Evolutionary conservation across 176 grass and related monocot species (phyloP), one percentile per base, ranked within the genome.

Genomic region (Areca catechu): DNA sequence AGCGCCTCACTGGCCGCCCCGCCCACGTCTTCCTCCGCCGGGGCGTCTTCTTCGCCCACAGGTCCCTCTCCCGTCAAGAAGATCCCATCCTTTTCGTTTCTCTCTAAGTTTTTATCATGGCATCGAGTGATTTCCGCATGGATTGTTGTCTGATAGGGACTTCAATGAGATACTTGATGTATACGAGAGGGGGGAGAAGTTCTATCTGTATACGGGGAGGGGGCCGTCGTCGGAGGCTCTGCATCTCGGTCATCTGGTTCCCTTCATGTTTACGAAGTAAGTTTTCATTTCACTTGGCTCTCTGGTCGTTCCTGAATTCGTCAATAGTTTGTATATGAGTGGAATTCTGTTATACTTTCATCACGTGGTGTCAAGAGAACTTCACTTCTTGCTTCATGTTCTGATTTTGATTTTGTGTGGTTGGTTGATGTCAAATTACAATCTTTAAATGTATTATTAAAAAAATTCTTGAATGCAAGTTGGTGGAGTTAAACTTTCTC

Each of bases 201-300:
- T 96, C 66, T 96, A 90, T 66, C 71, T 96, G 16, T 96, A 90
- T 78, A 96, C 86, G 4, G 86, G 93, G 50, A 91, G 87, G 69
- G 93, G 93, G 0, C 87, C 93, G 24, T 98, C 93, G 9, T 98
- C 87, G 5, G 93, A 92, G 78, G 76, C 87, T 0, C 54, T 98
- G 73, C 93, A 98, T 76, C 66, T 96, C 23, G 86, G 92, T 2
- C 92, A 90, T 56, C 86, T 98, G 55, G 58, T 98, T 22, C 93
- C 93, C 50, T 98, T 92, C 77, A 98, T 98, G 93, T 98, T 98
- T 70, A 92, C 93, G 29, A 98, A 92, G 93, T 98, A 71, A 80
- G 80, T n/a, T 24, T 48, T 14, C 19, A 5, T 49, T 15, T 7
- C 19, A 4, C 16, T 49, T 16, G 34, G 10, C 34, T 29, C 50